Evolutionary conservation across 805 yeast genomes (phyloP).

Genomic region (Yarrowia sp.): DNA sequence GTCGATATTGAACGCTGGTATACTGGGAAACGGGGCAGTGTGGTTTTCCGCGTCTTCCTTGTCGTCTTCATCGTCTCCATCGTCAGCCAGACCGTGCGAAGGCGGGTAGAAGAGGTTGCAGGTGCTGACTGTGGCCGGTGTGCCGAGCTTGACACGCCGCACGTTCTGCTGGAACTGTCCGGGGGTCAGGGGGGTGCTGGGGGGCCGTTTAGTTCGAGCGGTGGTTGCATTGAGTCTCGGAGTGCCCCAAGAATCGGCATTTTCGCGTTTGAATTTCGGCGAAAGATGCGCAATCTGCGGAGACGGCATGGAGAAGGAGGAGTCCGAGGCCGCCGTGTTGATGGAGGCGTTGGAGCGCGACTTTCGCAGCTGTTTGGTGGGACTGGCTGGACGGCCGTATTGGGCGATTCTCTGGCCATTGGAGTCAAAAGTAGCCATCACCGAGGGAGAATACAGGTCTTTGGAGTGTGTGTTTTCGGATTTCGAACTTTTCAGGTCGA

Average conservation of each 20-base stretch:
- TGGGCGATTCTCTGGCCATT: constrained; percentile 9
- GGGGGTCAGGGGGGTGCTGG: constrained; percentile 27
- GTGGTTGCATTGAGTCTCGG: not conserved
- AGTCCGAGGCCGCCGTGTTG: not conserved
- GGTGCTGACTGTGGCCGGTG: constrained; percentile 31
- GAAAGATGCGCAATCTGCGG: constrained; percentile 33
- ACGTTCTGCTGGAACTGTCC: constrained; percentile 26
- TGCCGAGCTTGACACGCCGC: constrained; percentile 34
- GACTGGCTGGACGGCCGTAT: not conserved
- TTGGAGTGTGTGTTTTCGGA: not conserved
- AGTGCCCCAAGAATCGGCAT: constrained; percentile 2
- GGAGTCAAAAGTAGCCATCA: constrained; percentile 24
- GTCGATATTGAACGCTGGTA: constrained; percentile 27
- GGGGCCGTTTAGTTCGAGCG: constrained; percentile 13
- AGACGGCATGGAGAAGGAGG: constrained; percentile 24
- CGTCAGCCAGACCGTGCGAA: constrained; percentile 30
- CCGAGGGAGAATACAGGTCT: not conserved
- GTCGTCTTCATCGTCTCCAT: constrained; percentile 25
- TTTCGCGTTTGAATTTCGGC: constrained; percentile 15
- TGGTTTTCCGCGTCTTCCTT: constrained; percentile 11
- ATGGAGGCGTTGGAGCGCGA: not conserved
- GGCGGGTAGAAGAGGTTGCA: constrained; percentile 23
- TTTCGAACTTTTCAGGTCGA: not conserved
- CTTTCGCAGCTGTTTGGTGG: constrained; percentile 16
- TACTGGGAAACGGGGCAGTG: constrained; percentile 17